Evolutionary conservation across 768 basidiomycete species (phyloP), one percentile per base, ranked within the genome.

Genomic region (Suillus tomentosus): DNA sequence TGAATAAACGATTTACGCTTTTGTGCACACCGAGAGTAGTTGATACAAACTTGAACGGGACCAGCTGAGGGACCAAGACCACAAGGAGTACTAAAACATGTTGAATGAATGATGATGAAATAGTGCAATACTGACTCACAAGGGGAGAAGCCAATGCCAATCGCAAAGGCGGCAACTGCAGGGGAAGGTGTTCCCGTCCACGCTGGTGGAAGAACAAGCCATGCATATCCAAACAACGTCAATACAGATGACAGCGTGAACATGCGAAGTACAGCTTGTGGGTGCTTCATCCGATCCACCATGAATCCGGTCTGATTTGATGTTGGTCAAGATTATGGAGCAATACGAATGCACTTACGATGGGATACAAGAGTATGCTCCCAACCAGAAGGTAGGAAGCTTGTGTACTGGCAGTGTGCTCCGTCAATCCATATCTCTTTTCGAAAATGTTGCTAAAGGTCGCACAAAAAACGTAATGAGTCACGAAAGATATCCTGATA

Each of bases 11-110:
- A 76, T 87, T 66, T 76, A 91, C 91, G 71, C 87, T 86, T 73
- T 93, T 92, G 71, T 93, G 90, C 8, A 87, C 86, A 1, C 90
- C 91, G 0, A 93, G 79, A 5, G 89, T 90, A 1, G 92, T 92
- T 2, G 89, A 88, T 53, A 93, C 85, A 72, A 89, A 92, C 72
- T 88, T 89, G 22, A 82, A 67, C 8, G 86, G 83, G 0, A 93
- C 89, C 36, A 93, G 83, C 60, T 82, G 84, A 0, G 91, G 90
- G 0, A 92, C 91, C 40, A 93, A 79, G 17, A 93, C 80, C 9
- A 90, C 91, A 13, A 92, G 79, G 11, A 93, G 76, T 36, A 92
- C 91, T 91, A 66, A 37, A 70, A 40, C 67, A 50, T 67, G 51
- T 48, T 19, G 36, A 4, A 36, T 65, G 43, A 42, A 19, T 17